A percentile compares a stretch with the other conserved stretches of the same genome.
Conservation (phyloP, 108 stramenopile genomes). For the Cyclotella cryptica region DNA sequence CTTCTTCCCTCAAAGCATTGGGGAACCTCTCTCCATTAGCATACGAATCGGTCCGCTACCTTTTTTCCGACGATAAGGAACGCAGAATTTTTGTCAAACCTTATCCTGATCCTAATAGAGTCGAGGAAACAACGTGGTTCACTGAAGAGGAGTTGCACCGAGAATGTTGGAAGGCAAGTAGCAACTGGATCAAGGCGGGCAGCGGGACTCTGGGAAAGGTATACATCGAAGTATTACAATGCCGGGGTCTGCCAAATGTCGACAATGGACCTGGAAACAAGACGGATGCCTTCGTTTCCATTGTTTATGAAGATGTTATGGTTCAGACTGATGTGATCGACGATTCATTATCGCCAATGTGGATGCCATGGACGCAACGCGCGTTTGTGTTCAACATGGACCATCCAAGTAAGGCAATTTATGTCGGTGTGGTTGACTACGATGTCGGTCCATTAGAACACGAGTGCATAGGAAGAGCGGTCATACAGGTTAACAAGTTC, state of each 20-base stretch:
- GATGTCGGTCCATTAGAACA: slow-evolving; percentile 61
- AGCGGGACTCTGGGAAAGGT: slow-evolving; percentile 52
- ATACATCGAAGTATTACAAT: slow-evolving; percentile 67
- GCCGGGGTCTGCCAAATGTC: slow-evolving; percentile 63
- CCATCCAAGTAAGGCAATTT: slow-evolving; percentile 65
- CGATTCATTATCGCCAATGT: slow-evolving; percentile 69
- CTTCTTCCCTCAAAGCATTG: slow-evolving; percentile 45
- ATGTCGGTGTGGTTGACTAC: slow-evolving; percentile 70
- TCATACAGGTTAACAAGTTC: slow-evolving; percentile 64
- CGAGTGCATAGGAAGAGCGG: slow-evolving; percentile 67
- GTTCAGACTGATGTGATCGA: slow-evolving; percentile 69
- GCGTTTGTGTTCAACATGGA: slow-evolving; percentile 70
- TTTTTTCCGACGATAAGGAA: slow-evolving; percentile 29
- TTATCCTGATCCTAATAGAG: slow-evolving; percentile 65
- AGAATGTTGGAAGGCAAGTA: slow-evolving; percentile 59
- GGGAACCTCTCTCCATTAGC: slow-evolving; percentile 40
- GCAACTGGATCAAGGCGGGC: slow-evolving; percentile 76
- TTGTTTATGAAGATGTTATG: slow-evolving; percentile 58
- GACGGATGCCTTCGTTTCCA: slow-evolving; percentile 58
- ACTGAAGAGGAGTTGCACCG: slow-evolving; percentile 52
- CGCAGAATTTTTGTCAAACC: slow-evolving; percentile 60
- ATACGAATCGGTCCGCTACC: slow-evolving; percentile 31
- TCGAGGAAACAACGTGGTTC: slow-evolving; percentile 56
- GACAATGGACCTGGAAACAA: slow-evolving; percentile 74
- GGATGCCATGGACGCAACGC: slow-evolving; percentile 78